These are phyloP conservation scores for Diplodia intermedia DNA, from an alignment of 2,329 filamentous ascomycete species.

Conservation along the genomic window DNA sequence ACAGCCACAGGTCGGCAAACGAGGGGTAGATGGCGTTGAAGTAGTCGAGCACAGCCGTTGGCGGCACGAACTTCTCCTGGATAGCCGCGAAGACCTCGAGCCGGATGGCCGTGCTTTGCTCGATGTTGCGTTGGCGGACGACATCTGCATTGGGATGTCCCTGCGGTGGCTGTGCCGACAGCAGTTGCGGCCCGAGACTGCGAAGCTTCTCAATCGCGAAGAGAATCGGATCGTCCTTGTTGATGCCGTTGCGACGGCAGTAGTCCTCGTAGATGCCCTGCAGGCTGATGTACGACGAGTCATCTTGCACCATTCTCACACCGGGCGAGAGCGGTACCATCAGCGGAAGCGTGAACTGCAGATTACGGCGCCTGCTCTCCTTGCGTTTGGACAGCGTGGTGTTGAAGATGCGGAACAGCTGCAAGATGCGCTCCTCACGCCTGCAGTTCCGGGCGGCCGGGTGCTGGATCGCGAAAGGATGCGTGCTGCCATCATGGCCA, in stretches of 20 bases:
- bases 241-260: conserved; percentile 83
- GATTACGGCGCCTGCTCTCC: conserved; percentile 88
- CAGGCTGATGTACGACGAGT: conserved; percentile 89
- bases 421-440: conserved; percentile 91
- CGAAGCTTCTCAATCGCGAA: conserved; percentile 96
- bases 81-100: conserved; percentile 95
- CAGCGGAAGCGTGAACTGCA: conserved; percentile 94
- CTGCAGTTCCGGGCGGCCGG: conserved; percentile 91
- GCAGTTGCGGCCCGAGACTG: conserved; percentile 58
- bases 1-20: conserved; percentile 96
- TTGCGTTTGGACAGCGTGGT: conserved; percentile 90
- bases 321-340: conserved; percentile 96
- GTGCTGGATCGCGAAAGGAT: conserved; percentile 95
- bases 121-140: conserved; percentile 64
- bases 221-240: conserved; percentile 93
- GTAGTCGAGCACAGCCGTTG: conserved; percentile 82
- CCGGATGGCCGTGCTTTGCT: conserved; percentile 74
- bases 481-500: conserved; percentile 95
- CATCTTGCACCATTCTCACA: conserved; percentile 94
- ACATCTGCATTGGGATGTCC: conserved; percentile 30
- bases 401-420: conserved; percentile 97
- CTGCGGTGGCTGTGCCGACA: conserved; percentile 38
- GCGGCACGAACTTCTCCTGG: conserved; percentile 90
- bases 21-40: conserved; percentile 88
- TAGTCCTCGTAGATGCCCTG: conserved; percentile 97